Base-by-base conservation (phyloP, 2,329 filamentous ascomycete species). In the Bipolaris gigantea region DNA sequence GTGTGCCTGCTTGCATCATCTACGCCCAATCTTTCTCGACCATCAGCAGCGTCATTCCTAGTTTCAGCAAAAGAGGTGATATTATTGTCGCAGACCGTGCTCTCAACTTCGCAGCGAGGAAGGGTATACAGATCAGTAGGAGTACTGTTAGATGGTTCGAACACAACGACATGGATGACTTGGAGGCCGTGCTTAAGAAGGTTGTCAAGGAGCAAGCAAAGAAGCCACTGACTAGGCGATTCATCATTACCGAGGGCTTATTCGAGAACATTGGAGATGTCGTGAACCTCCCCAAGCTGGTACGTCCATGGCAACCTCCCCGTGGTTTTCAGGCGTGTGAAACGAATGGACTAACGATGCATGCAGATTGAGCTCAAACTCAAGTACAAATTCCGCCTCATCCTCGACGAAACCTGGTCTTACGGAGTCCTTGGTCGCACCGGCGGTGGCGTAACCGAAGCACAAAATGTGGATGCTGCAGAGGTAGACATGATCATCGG, bases 401-500 rank as follows among this genome's bases (percentile, higher is more conserved):
- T 97, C 62, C 86, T 99, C 34, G 94, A 99, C 74, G 94, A 99
- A 79, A 96, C 92, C 1, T 96, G 90, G 88, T 97, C 92, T 1
- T 99, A 97, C 72, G 95, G 93, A 56, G 89, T 97, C 16, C 83
- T 99, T 5, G 94, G 94, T 43, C 85, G 92, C 57, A 96, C 91
- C 23, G 95, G 94, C 18, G 88, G 92, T 48, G 94, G 94, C 55
- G 81, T 97, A 35, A 97, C 94, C 0, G 95, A 99, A 78, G 90
- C 93, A 5, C 94, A 97, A 71, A 96, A 97, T 65, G 93, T 99
- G 16, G 94, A 97, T 72, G 87, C 93, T 0, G 85, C 88, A 9
- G 89, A 96, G 71, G 87, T 99, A 45, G 94, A 99, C 78, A 97
- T 99, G 92, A 93, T 99, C 63, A 85, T 97, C 48, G 94, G 95